These are phyloP conservation scores for Onygena corvina DNA, from an alignment of 2,329 filamentous ascomycete species.

Conservation along the genomic window DNA sequence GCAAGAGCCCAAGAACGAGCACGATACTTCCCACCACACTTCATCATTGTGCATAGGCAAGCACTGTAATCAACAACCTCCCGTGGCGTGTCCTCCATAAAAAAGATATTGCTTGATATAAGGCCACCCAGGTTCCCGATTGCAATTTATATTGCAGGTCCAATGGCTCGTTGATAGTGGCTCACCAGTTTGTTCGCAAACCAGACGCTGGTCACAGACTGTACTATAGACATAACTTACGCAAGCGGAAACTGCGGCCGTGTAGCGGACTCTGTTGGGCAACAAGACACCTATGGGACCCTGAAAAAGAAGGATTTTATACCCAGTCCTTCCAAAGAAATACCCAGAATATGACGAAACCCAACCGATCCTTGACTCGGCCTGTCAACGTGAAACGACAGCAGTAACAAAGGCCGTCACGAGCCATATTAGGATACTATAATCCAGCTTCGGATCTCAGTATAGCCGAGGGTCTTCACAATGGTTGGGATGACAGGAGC, in stretches of 20 bases:
- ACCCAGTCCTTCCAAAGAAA: constrained; percentile 24
- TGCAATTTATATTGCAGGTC: constrained; percentile 48
- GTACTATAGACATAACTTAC: constrained; percentile 28
- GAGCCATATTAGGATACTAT: constrained; percentile 23
- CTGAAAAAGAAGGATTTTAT: constrained; percentile 25
- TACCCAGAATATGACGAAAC: constrained; percentile 25
- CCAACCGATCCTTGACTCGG: constrained; percentile 22
- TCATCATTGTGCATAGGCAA: constrained; percentile 21
- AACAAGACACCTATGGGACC: constrained; percentile 13
- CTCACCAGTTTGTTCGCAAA: constrained; percentile 44
- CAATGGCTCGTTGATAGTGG: constrained; percentile 38
- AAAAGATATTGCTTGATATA: constrained; percentile 11
- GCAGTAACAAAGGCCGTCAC: constrained; percentile 21
- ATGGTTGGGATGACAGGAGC: constrained; percentile 8
- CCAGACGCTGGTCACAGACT: constrained; percentile 35
- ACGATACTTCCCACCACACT: constrained; percentile 22
- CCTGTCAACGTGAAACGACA: constrained; percentile 26
- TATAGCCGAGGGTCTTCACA: constrained; percentile 22
- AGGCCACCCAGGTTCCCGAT: constrained; percentile 36
- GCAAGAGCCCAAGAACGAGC: constrained; percentile 19
- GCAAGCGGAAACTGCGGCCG: constrained; percentile 28
- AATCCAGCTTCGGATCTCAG: constrained; percentile 28
- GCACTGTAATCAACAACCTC: background rate
- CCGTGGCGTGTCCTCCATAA: constrained; percentile 2
- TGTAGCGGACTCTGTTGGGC: constrained; percentile 24